Conservation (phyloP, 257 asterid species). For the Coffea canephora region DNA sequence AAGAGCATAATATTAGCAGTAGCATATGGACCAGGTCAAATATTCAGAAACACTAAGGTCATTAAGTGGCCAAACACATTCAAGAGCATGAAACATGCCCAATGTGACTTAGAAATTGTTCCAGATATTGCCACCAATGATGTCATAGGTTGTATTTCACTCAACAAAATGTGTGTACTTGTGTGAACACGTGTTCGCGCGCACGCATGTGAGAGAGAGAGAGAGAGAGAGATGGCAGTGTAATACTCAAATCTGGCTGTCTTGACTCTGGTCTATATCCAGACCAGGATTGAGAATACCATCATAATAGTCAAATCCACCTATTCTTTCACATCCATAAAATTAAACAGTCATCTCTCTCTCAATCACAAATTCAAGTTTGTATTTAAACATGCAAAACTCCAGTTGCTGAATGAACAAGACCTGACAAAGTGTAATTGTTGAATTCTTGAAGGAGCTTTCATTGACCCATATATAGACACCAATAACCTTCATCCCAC, state of each 20-base stretch:
- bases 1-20: conserved; percentile 22
- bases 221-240: neutral
- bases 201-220: neutral
- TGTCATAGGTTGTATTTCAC: neutral
- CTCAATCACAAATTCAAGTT: neutral
- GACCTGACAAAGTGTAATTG: conserved; percentile 80
- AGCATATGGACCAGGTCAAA: neutral
- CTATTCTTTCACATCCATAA: no score
- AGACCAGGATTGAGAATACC: neutral
- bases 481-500: conserved; percentile 91
- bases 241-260: neutral
- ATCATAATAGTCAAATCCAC: neutral
- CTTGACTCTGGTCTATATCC: neutral
- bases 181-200: no score
- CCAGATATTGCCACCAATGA: neutral
- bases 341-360: neutral
- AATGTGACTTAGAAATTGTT: neutral
- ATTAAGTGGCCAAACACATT: neutral
- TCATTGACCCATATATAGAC: conserved; percentile 80
- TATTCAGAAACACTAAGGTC: neutral
- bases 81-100: neutral
- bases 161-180: neutral
- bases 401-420: neutral
- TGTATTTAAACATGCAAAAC: conserved; percentile 2
- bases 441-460: conserved; percentile 80